phyloP scores from a whole-genome alignment of 2,329 filamentous ascomycete species.

The Microascus cirrosus region DNA sequence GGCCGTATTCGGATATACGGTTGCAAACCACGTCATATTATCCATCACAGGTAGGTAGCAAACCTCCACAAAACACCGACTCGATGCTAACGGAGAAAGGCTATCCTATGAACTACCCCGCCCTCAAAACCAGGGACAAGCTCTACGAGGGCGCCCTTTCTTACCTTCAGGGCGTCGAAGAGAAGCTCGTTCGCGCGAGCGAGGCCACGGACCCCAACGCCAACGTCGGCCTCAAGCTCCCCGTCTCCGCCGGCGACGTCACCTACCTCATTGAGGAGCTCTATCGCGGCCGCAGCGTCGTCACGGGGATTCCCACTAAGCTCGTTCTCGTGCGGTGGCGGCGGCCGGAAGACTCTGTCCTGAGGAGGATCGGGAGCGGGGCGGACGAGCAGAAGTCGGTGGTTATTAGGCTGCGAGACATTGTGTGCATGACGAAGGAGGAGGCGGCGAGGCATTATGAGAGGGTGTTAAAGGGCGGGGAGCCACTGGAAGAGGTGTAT shows the following conservation, averaged over 20 bases:
- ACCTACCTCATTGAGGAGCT: constrained; percentile 86
- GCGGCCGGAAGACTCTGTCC: constrained; percentile 48
- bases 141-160: constrained; percentile 80
- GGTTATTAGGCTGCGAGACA: constrained; percentile 53
- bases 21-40: constrained; percentile 88
- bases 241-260: constrained; percentile 68
- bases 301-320: constrained; percentile 73
- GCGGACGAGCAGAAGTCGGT: constrained; percentile 68
- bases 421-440: constrained; percentile 91
- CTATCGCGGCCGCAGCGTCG: constrained; percentile 68
- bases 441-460: constrained; percentile 73
- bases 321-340: constrained; percentile 74
- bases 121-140: constrained; percentile 75
- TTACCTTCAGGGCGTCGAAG: constrained; percentile 65
- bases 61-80: background rate
- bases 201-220: constrained; percentile 22
- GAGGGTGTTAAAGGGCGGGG: constrained; percentile 60
- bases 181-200: constrained; percentile 50
- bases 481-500: constrained; percentile 63
- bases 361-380: constrained; percentile 48
- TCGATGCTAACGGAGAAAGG: constrained; percentile 26
- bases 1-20: constrained; percentile 83
- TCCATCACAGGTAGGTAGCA: constrained; percentile 42
- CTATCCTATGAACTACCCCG: constrained; percentile 78
- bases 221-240: constrained; percentile 61